Evolutionary conservation across 352 stramenopile species (phyloP), one percentile per base, ranked within the genome.

Genomic region (Phytophthora parvispora): DNA sequence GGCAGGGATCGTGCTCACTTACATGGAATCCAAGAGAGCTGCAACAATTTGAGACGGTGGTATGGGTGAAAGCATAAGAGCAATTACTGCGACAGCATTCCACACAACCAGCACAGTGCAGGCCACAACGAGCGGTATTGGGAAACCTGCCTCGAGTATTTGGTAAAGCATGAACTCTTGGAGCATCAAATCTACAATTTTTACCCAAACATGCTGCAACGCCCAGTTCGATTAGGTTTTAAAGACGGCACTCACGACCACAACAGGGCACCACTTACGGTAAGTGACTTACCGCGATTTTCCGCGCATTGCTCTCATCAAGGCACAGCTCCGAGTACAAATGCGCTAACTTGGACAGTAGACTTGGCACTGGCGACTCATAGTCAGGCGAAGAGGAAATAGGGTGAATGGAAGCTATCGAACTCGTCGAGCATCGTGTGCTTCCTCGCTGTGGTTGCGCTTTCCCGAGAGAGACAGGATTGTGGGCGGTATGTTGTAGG

Each of bases 81-180:
- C 22, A 25, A 55, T 54, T 13, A 70, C 64, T 7, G 60, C 56
- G 5, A 69, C 15, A 4, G 69, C 51, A 62, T 80, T 77, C 59
- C 63, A 60, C 24, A 74, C 47, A 15, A 80, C 42, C n/a, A 77
- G 60, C 13, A 48, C 43, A 9, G 68, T 74, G 51, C 68, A 74
- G 7, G 48, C 50, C 28, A 58, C 34, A 13, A 77, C 56, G 18
- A 77, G 64, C 5, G 54, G 48, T 8, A 71, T 20, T 27, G 67
- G 64, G 16, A 69, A 72, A 5, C 65, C 74, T 16, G 56, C 43
- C 50, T 81, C 65, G 2, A 69, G 42, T 42, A 38, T 62, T 22
- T 76, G 68, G 45, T 69, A 68, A 22, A 76, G 25, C 38, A 58
- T 62, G 38, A 66, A 62, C 8, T 59, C 20, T 32, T 77, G 63